These are phyloP conservation scores for Yueomyces sp. DNA, from an alignment of 805 yeast genomes.

Conservation along the genomic window DNA sequence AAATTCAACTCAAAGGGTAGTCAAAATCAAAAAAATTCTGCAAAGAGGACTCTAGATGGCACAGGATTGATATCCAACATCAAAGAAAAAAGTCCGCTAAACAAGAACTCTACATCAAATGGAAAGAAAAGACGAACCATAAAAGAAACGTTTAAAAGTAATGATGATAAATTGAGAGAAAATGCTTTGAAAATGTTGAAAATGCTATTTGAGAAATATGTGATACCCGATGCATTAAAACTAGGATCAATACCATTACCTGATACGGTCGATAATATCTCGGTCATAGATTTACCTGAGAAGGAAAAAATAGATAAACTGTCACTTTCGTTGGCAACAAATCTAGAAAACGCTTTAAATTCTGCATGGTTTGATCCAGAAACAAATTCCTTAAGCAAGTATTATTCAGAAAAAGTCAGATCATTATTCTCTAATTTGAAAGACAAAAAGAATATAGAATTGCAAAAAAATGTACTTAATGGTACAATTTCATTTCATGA, in stretches of 20 bases:
- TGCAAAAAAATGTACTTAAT: slow-evolving; percentile 24
- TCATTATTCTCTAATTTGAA: slow-evolving; percentile 47
- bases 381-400: slow-evolving; percentile 11
- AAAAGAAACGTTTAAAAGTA: background rate
- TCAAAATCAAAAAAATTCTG: too few species aligned
- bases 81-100: background rate
- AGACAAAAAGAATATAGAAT: slow-evolving; percentile 40
- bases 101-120: background rate
- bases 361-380: slow-evolving; percentile 22
- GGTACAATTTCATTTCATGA: background rate
- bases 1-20: too few species aligned
- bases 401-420: slow-evolving; percentile 57
- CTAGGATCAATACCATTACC: background rate
- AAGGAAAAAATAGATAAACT: slow-evolving; percentile 21
- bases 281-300: slow-evolving; percentile 10
- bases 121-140: background rate
- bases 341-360: slow-evolving; percentile 39
- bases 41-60: too few species aligned
- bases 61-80: background rate
- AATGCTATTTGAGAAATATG: slow-evolving; percentile 29
- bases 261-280: slow-evolving; percentile 4
- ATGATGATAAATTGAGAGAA: slow-evolving; percentile 28
- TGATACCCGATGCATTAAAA: slow-evolving; percentile 18
- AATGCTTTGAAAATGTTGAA: slow-evolving; percentile 40
- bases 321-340: slow-evolving; percentile 34